phyloP scores from a whole-genome alignment of 2,329 filamentous ascomycete species.

The Pestalotiopsis sp. region DNA sequence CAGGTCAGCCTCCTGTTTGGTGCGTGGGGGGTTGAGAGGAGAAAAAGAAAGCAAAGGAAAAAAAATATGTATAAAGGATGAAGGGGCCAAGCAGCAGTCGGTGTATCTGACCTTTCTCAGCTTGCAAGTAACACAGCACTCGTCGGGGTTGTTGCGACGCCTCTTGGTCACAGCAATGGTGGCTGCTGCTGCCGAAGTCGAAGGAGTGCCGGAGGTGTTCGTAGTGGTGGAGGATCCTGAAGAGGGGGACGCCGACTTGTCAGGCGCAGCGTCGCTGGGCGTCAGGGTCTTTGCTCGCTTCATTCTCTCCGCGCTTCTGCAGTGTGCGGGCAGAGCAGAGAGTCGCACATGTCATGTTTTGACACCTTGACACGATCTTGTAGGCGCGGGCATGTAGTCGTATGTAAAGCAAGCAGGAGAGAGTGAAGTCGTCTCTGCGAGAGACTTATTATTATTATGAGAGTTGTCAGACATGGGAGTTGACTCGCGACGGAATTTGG shows the following conservation, averaged over 20 bases:
- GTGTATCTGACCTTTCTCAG: constrained; percentile 38
- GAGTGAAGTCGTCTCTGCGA: not conserved
- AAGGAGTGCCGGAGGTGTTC: not conserved
- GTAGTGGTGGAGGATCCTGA: not conserved
- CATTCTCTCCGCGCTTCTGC: constrained; percentile 5
- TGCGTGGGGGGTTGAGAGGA: not conserved
- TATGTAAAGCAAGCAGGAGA: not conserved
- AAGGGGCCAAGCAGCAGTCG: not conserved
- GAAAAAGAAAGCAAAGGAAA: not conserved
- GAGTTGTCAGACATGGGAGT: constrained; percentile 2
- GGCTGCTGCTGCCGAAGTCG: not conserved
- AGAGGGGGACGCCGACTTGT: constrained; percentile 7
- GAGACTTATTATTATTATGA: constrained; percentile 3
- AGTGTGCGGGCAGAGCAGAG: not conserved
- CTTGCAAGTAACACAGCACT: constrained; percentile 38
- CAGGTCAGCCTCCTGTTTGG: not conserved
- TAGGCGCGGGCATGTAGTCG: not conserved
- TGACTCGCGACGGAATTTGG: constrained; percentile 8
- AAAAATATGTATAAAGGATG: not conserved
- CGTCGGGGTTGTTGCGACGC: constrained; percentile 14
- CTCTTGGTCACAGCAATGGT: constrained; percentile 4
- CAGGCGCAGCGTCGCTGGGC: constrained; percentile 4
- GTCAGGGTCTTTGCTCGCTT: constrained; percentile 6
- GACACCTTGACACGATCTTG: not conserved
- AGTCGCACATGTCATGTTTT: constrained; percentile 4